Evolutionary conservation across 768 basidiomycete genomes (phyloP).

Genomic region (Xerocomellus chrysenteron): DNA sequence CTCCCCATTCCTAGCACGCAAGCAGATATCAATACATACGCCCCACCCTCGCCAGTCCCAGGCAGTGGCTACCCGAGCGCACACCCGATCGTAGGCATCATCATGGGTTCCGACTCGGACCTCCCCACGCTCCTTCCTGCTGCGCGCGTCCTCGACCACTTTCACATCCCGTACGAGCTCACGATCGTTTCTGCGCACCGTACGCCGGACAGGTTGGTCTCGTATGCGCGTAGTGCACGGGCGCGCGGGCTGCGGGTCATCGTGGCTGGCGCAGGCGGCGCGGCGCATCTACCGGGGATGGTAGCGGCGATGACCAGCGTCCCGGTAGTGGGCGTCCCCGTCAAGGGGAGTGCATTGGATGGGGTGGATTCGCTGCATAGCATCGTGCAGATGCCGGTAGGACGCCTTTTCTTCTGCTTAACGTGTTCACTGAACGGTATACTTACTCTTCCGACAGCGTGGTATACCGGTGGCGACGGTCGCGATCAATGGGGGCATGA

Average conservation of each 20-base stretch:
- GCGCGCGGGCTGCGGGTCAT: constrained; percentile 67
- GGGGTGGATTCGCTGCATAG: constrained; percentile 97
- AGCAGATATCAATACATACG: constrained; percentile 53
- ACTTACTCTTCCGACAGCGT: constrained; percentile 48
- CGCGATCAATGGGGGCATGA: constrained; percentile 93
- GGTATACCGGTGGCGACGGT: constrained; percentile 98
- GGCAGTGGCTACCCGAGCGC: constrained; percentile 57
- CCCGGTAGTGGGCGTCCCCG: constrained; percentile 95
- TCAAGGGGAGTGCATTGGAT: constrained; percentile 90
- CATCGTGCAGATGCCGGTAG: constrained; percentile 98
- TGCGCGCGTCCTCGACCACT: constrained; percentile 79
- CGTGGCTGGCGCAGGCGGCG: constrained; percentile 97
- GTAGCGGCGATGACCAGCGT: constrained; percentile 91
- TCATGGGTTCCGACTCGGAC: constrained; percentile 99
- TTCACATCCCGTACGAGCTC: constrained; percentile 85
- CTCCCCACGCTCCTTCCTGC: constrained; percentile 91
- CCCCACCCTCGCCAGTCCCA: constrained; percentile 44
- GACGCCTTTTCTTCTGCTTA: constrained; percentile 30
- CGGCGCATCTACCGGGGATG: constrained; percentile 98
- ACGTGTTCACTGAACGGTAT: not conserved
- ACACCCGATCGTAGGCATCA: constrained; percentile 83
- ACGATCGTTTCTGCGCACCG: constrained; percentile 97
- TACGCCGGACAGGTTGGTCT: constrained; percentile 82
- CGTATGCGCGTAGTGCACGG: constrained; percentile 76
- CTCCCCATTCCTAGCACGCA: constrained; percentile 44